phyloP scores from a whole-genome alignment of 2,329 filamentous ascomycete species.

The Akanthomyces dipterigenus region DNA sequence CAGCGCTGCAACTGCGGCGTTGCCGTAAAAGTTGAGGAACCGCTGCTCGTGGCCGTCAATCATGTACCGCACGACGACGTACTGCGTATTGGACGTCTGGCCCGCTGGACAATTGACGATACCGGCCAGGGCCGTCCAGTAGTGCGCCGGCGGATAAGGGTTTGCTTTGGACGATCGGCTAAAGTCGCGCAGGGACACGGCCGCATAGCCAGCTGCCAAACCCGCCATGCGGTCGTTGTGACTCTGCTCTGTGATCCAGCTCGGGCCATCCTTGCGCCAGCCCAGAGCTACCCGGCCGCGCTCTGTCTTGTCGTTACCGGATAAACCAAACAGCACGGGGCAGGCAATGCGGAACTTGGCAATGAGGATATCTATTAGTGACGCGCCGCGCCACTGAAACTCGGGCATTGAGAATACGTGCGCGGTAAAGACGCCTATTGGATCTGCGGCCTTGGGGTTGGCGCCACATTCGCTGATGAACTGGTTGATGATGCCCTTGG shows the following conservation, averaged over 20 bases:
- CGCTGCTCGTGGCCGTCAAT: constrained; percentile 66
- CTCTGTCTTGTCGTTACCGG: constrained; percentile 66
- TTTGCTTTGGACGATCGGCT: constrained; percentile 60
- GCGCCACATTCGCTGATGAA: constrained; percentile 60
- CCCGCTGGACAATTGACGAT: constrained; percentile 68
- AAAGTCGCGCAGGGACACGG: constrained; percentile 78
- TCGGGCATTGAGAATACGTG: constrained; percentile 65
- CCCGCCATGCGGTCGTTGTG: constrained; percentile 81
- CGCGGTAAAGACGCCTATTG: constrained; percentile 69
- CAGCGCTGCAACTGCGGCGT: constrained; percentile 64
- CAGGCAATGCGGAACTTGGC: constrained; percentile 76
- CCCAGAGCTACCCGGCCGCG: constrained; percentile 62
- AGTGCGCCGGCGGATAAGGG: constrained; percentile 70
- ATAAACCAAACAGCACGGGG: constrained; percentile 79
- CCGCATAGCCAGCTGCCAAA: constrained; percentile 75
- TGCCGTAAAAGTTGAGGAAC: constrained; percentile 77
- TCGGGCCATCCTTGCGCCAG: constrained; percentile 58
- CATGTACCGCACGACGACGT: constrained; percentile 63
- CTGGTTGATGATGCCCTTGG: constrained; percentile 66
- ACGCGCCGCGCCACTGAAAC: constrained; percentile 59
- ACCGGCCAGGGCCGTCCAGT: constrained; percentile 72
- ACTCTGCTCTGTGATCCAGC: constrained; percentile 60
- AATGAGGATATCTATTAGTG: constrained; percentile 76
- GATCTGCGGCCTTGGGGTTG: constrained; percentile 62
- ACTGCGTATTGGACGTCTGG: constrained; percentile 67